These are phyloP conservation scores for Flaveria robusta DNA, from an alignment of 129 eudicot species.

Conservation along the genomic window DNA sequence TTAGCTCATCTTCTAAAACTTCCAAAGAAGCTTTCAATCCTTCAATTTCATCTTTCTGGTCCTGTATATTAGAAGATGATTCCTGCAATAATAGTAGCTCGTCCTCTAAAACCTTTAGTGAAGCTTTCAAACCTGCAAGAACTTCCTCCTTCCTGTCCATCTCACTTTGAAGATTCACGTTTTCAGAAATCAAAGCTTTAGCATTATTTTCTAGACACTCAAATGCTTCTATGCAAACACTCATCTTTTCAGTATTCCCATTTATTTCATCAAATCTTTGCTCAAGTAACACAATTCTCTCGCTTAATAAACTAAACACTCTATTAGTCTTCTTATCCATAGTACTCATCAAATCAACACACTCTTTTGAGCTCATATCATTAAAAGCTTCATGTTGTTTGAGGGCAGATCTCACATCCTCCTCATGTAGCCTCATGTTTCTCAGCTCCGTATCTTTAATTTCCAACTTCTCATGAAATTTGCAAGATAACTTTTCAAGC, in stretches of 20 bases:
- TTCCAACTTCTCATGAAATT: constrained; percentile 39
- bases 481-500: constrained; percentile 41
- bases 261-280: constrained; percentile 45
- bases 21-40: constrained; percentile 47
- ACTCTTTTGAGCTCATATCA: constrained; percentile 35
- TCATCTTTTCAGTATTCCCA: constrained; percentile 34
- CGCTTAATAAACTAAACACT: constrained; percentile 26
- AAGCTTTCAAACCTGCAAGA: constrained; percentile 49
- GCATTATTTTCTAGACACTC: constrained; percentile 52
- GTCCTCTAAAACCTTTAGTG: constrained; percentile 38
- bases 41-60: constrained; percentile 66
- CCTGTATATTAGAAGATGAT: constrained; percentile 65
- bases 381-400: constrained; percentile 39
- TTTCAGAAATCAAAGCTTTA: constrained; percentile 45
- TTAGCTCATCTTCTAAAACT: constrained; percentile 58
- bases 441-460: constrained; percentile 43
- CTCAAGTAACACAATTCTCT: constrained; percentile 38
- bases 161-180: constrained; percentile 51
- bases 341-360: constrained; percentile 31
- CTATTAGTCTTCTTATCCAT: constrained; percentile 36
- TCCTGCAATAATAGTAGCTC: constrained; percentile 83
- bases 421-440: constrained; percentile 44
- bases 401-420: constrained; percentile 46
- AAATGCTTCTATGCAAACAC: constrained; percentile 41
- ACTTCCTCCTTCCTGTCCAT: constrained; percentile 72